Evolutionary conservation across 2,329 filamentous ascomycete genomes (phyloP).

Genomic region (Botrytis squamosa): DNA sequence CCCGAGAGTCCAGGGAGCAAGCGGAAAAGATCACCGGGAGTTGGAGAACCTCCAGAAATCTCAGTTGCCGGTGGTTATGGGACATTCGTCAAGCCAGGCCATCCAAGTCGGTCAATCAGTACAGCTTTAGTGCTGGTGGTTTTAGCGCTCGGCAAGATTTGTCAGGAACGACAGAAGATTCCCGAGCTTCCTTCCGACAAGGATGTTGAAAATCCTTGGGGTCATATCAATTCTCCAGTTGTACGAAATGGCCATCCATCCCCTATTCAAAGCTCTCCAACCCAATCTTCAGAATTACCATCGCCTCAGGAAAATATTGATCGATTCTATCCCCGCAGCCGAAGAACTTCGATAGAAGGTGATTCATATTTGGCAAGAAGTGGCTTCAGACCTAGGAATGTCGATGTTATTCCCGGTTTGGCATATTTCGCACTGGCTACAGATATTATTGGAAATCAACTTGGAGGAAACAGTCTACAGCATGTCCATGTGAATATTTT

Average conservation of each 20-base stretch:
- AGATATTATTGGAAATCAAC: slow-evolving; percentile 79
- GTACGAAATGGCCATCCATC: slow-evolving; percentile 54
- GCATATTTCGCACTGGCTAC: slow-evolving; percentile 86
- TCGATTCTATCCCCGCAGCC: slow-evolving; percentile 41
- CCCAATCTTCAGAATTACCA: slow-evolving; percentile 45
- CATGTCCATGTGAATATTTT: slow-evolving; percentile 84
- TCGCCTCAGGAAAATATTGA: slow-evolving; percentile 51
- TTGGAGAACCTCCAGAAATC: slow-evolving; percentile 32
- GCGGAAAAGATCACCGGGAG: slow-evolving; percentile 36
- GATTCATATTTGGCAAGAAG: slow-evolving; percentile 29
- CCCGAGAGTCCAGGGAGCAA: slow-evolving; percentile 40
- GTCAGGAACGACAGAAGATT: slow-evolving; percentile 53
- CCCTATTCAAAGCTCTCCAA: slow-evolving; percentile 56
- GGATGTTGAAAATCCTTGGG: slow-evolving; percentile 27
- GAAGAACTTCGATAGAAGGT: slow-evolving; percentile 52
- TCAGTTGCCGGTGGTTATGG: slow-evolving; percentile 30
- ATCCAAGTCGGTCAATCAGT: slow-evolving; percentile 65
- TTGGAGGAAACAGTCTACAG: slow-evolving; percentile 76
- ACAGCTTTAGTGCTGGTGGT: slow-evolving; percentile 82
- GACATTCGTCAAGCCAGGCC: slow-evolving; percentile 43
- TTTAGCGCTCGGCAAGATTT: slow-evolving; percentile 84
- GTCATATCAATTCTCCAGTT: slow-evolving; percentile 30
- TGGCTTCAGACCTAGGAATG: slow-evolving; percentile 52
- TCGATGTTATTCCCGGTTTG: slow-evolving; percentile 84
- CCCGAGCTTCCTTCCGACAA: slow-evolving; percentile 55